Evolutionary conservation across 176 grass and related monocot genomes (phyloP).

Genomic region (Oryza meridionalis): DNA sequence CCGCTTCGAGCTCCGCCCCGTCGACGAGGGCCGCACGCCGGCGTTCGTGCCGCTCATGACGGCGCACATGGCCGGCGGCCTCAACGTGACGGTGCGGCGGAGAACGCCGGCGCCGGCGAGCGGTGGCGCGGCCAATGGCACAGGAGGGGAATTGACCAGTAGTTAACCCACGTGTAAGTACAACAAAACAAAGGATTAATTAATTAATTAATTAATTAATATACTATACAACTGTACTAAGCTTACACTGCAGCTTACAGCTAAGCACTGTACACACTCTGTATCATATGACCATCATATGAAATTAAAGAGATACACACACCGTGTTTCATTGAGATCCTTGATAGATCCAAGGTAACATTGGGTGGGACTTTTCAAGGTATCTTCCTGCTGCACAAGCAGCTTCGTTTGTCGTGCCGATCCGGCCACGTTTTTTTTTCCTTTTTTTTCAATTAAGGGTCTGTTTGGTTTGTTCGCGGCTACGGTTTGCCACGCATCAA

Average conservation of each 20-base stretch:
- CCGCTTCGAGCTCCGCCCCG: constrained; percentile 54
- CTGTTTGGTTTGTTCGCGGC: too few relatives aligned
- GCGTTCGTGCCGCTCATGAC: constrained; percentile 73
- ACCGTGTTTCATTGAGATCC: neutral
- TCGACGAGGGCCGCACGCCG: constrained; percentile 54
- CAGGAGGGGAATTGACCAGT: neutral
- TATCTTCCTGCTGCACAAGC: neutral
- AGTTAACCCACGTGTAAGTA: constrained; percentile 39
- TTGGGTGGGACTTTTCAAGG: neutral
- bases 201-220: too few relatives aligned
- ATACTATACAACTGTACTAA: neutral
- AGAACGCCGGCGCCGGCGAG: constrained; percentile 14
- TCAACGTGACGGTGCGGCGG: constrained; percentile 62
- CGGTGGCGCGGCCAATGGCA: neutral
- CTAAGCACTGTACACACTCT: constrained; percentile 26
- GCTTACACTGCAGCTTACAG: neutral
- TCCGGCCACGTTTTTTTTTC: neutral
- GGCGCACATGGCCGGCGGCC: constrained; percentile 71
- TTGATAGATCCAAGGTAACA: neutral
- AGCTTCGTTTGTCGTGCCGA: neutral
- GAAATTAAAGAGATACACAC: constrained; percentile 37
- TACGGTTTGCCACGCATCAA: too few relatives aligned
- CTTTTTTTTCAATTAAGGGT: too few relatives aligned
- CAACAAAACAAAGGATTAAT: constrained; percentile 25
- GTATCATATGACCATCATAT: constrained; percentile 40